Base-by-base conservation (phyloP, 352 stramenopile genomes). In the Pythium sukuiense region DNA sequence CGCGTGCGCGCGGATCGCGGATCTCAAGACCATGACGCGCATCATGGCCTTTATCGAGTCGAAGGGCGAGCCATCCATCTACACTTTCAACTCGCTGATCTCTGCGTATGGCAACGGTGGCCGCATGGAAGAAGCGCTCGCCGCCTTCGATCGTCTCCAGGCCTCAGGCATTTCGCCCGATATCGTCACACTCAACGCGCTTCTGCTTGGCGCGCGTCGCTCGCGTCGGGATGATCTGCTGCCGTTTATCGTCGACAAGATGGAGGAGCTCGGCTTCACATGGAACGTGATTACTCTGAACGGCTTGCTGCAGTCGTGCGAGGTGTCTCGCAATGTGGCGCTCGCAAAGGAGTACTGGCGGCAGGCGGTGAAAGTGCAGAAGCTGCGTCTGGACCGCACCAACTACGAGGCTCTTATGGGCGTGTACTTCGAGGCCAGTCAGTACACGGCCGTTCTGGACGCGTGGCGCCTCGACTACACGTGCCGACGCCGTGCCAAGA, bases 81-180 rank as follows among this genome's bases (percentile, higher is more conserved):
- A 89, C 68, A 88, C 81, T 14, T 93, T 80, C 74, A 94, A 94
- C 65, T 86, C 81, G 54, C 88, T 94, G 76, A 92, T 96, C 65
- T 87, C 83, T 8, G 84, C 87, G n/a, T 92, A 80, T 65, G 84
- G 80, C 41, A 92, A 93, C 61, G 66, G 77, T 53, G 59, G 73
- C 49, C 75, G 80, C 32, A 76, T 91, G 70, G 80, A 92, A 29
- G 74, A 88, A 41, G 85, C 83, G 59, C 63, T 94, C 35, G 56
- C 72, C 11, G 65, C 90, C 3, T 93, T 83, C 37, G 61, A 81
- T 24, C 64, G 58, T 8, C 82, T 94, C 69, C 67, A 70, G 29
- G 50, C 53, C 4, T 63, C 62, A 30, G 69, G 16, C 9, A 48
- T 89, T 41, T 46, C 54, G 37, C 85, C 85, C 0, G 81, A 92